Conservation (phyloP, 257 asterid genomes). For the Nemophila menziesii region DNA sequence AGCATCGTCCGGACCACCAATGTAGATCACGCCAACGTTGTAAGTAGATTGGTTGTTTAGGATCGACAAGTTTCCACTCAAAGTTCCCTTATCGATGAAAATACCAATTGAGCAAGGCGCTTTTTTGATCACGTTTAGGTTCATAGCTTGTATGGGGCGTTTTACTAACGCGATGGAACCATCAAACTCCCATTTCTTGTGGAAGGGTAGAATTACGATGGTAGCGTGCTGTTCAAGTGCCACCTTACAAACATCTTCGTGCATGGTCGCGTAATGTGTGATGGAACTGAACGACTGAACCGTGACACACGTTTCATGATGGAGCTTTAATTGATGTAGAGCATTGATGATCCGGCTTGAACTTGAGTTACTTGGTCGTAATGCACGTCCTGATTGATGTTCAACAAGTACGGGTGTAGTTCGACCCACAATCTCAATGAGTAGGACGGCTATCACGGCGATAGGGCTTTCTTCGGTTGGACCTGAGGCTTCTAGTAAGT, state of each 20-base stretch:
- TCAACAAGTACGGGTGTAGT: slow-evolving; percentile 60
- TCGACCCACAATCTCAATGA: slow-evolving; percentile 60
- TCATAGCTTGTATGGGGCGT: slow-evolving; percentile 38
- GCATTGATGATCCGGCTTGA: slow-evolving; percentile 57
- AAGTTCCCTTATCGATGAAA: slow-evolving; percentile 48
- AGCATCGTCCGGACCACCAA: slow-evolving; percentile 69
- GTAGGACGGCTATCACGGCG: slow-evolving; percentile 47
- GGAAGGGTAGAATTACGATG: slow-evolving; percentile 56
- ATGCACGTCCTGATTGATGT: slow-evolving; percentile 37
- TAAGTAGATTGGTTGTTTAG: slow-evolving; percentile 34
- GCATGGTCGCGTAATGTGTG: slow-evolving; percentile 38
- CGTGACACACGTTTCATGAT: slow-evolving; percentile 41
- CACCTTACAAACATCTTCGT: slow-evolving; percentile 48
- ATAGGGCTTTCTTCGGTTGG: slow-evolving; percentile 51
- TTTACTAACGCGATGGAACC: slow-evolving; percentile 47
- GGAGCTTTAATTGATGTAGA: slow-evolving; percentile 49
- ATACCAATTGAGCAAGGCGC: slow-evolving; percentile 67
- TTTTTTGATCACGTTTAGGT: slow-evolving; percentile 38
- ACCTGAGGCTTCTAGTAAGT: slow-evolving; percentile 57
- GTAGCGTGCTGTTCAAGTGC: slow-evolving; percentile 45
- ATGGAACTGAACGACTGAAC: slow-evolving; percentile 44
- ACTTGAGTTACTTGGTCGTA: slow-evolving; percentile 32
- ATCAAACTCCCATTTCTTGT: slow-evolving; percentile 70
- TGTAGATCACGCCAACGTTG: slow-evolving; percentile 48
- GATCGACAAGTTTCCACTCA: slow-evolving; percentile 31